phyloP scores from a whole-genome alignment of 2,329 filamentous ascomycete genomes.

The Rhinocladiella similis region DNA sequence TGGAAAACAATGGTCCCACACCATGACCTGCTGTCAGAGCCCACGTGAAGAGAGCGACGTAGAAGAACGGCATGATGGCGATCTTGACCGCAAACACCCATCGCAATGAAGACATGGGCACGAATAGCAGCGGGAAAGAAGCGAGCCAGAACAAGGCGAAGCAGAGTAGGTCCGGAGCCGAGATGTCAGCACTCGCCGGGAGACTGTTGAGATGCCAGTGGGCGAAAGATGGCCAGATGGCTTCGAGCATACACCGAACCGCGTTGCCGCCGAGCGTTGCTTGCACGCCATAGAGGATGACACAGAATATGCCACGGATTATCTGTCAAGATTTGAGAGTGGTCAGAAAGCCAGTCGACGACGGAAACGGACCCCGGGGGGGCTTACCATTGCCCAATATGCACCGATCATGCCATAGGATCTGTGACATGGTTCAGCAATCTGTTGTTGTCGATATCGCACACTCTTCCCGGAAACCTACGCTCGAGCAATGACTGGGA shows the following conservation, averaged over 20 bases:
- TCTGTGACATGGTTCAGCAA: constrained; percentile 43
- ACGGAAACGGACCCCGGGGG: too few species aligned
- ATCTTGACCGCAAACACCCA: constrained; percentile 27
- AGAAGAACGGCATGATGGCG: constrained; percentile 21
- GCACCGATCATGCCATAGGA: constrained; percentile 43
- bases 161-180: constrained; percentile 15
- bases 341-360: not conserved
- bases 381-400: constrained; percentile 12
- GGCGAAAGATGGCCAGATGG: constrained; percentile 41
- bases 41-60: constrained; percentile 25
- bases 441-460: constrained; percentile 54
- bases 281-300: constrained; percentile 67
- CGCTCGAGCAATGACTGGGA: constrained; percentile 57
- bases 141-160: constrained; percentile 20
- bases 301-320: constrained; percentile 52
- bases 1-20: constrained; percentile 24
- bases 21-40: constrained; percentile 21
- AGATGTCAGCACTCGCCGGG: constrained; percentile 14
- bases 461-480: constrained; percentile 11
- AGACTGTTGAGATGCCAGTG: constrained; percentile 12
- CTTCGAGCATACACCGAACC: constrained; percentile 53
- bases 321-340: constrained; percentile 27
- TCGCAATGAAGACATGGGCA: constrained; percentile 20
- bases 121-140: constrained; percentile 22
- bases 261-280: constrained; percentile 60